Evolutionary conservation across 2,329 filamentous ascomycete genomes (phyloP).

Genomic region (Arthroderma sp.): DNA sequence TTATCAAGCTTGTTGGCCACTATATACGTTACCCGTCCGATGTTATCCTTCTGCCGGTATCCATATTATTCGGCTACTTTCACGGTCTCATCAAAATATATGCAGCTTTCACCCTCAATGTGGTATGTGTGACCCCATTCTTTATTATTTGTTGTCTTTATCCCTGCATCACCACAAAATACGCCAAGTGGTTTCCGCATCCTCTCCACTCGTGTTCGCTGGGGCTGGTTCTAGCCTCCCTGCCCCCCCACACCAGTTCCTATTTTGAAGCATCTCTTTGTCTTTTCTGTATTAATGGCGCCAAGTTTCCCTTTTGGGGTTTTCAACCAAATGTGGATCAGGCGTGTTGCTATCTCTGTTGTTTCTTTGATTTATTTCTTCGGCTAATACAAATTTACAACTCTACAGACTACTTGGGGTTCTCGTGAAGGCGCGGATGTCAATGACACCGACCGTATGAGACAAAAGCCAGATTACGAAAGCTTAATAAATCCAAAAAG

Average conservation of each 20-base stretch:
- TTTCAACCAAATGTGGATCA: too few relatives aligned
- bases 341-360: too few relatives aligned
- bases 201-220: not conserved
- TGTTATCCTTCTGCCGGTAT: constrained; percentile 66
- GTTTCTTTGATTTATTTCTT: too few relatives aligned
- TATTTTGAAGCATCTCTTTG: too few relatives aligned
- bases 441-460: constrained; percentile 31
- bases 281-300: too few relatives aligned
- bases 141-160: too few relatives aligned
- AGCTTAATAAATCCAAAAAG: not conserved
- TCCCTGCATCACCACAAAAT: too few relatives aligned
- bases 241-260: too few relatives aligned
- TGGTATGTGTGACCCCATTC: constrained; percentile 44
- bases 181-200: not conserved
- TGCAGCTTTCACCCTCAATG: constrained; percentile 66
- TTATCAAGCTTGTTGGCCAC: constrained; percentile 77
- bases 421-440: constrained; percentile 75
- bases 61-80: constrained; percentile 80
- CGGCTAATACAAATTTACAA: too few relatives aligned
- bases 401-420: constrained; percentile 69
- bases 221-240: not conserved
- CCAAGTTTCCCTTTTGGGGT: too few relatives aligned
- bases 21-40: constrained; percentile 76
- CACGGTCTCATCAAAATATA: constrained; percentile 89
- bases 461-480: constrained; percentile 7